Evolutionary conservation across 1,139 yeast genomes (phyloP).

Genomic region (Taphrina communis): DNA sequence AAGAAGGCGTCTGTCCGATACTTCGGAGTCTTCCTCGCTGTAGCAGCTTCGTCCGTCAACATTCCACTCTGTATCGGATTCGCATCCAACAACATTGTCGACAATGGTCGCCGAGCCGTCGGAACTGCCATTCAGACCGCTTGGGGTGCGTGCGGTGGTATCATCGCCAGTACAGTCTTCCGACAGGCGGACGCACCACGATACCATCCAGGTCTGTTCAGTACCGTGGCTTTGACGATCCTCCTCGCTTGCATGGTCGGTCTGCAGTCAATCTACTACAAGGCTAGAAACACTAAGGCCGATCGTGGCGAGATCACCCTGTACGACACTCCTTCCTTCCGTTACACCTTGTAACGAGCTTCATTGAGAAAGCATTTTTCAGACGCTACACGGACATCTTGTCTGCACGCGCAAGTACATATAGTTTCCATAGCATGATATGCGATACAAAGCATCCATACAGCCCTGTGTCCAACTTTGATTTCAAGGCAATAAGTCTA

Average conservation of each 20-base stretch:
- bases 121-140: constrained; percentile 40
- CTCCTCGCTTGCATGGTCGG: constrained; percentile 33
- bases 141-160: constrained; percentile 41
- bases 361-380: background rate
- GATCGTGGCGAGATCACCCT: constrained; percentile 31
- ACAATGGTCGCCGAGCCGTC: constrained; percentile 39
- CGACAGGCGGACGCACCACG: constrained; percentile 34
- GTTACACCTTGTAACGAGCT: constrained; percentile 36
- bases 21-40: constrained; percentile 67
- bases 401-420: constrained; percentile 8
- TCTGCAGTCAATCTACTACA: constrained; percentile 28
- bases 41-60: constrained; percentile 62
- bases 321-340: constrained; percentile 39
- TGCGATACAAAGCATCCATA: background rate
- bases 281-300: constrained; percentile 23
- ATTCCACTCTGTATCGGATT: constrained; percentile 64
- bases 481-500: too few relatives aligned
- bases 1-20: constrained; percentile 63
- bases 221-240: constrained; percentile 30
- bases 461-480: too few relatives aligned
- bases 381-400: background rate
- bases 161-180: constrained; percentile 36
- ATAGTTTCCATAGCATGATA: constrained; percentile 5
- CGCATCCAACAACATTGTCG: constrained; percentile 52
- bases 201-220: constrained; percentile 34